Evolutionary conservation across 2,329 filamentous ascomycete genomes (phyloP).

Genomic region (Penicillium corylophilum): DNA sequence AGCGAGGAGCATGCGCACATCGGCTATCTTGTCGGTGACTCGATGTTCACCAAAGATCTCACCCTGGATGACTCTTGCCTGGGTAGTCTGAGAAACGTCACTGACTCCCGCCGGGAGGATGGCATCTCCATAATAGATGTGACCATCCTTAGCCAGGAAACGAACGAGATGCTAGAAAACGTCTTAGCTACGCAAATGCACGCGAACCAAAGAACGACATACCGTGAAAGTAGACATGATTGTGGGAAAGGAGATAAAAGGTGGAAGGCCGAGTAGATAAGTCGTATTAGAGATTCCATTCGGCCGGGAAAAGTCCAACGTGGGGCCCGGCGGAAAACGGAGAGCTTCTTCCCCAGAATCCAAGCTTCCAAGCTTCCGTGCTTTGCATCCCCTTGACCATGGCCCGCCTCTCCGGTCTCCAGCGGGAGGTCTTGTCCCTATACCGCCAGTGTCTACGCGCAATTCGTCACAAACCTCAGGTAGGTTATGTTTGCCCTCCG

Average conservation of each 20-base stretch:
- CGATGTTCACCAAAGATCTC: constrained; percentile 65
- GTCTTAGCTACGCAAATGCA: too few relatives aligned
- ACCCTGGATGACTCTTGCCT: constrained; percentile 63
- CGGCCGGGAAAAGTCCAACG: constrained; percentile 27
- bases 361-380: neutral
- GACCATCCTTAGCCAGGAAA: constrained; percentile 70
- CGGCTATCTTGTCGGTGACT: constrained; percentile 62
- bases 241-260: neutral
- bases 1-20: constrained; percentile 56
- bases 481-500: constrained; percentile 43
- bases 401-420: constrained; percentile 73
- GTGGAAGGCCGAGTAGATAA: neutral
- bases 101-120: constrained; percentile 61
- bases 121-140: constrained; percentile 71
- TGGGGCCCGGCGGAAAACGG: constrained; percentile 25
- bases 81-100: constrained; percentile 61
- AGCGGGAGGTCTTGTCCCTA: constrained; percentile 80
- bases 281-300: constrained; percentile 15
- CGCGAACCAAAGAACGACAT: constrained; percentile 20
- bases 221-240: constrained; percentile 51
- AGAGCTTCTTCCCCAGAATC: constrained; percentile 12
- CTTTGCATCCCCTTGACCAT: constrained; percentile 18
- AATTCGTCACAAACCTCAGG: constrained; percentile 74
- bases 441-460: constrained; percentile 85
- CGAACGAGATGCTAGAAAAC: constrained; percentile 64